phyloP scores from a whole-genome alignment of 2,329 filamentous ascomycete species.

The Colletotrichum nymphaeae region DNA sequence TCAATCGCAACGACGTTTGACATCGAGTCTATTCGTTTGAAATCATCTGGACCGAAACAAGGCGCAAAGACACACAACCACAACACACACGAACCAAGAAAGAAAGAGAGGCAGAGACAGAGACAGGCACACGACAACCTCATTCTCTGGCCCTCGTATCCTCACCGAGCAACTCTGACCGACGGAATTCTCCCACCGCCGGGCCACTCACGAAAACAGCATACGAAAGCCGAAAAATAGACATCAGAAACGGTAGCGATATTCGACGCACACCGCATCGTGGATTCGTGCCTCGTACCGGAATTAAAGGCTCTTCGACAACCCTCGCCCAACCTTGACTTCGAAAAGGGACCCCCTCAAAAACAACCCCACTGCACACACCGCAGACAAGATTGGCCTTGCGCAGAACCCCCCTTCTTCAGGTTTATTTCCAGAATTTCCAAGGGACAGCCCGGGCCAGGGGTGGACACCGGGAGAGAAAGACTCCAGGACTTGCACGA shows the following conservation, averaged over 20 bases:
- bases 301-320: constrained; percentile 22
- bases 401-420: background rate
- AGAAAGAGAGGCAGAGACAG: background rate
- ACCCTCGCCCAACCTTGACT: background rate
- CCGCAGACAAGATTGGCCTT: constrained; percentile 19
- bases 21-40: constrained; percentile 11
- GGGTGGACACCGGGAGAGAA: background rate
- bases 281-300: constrained; percentile 19
- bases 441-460: background rate
- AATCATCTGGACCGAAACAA: constrained; percentile 1
- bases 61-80: background rate
- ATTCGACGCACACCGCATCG: constrained; percentile 15
- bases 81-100: background rate
- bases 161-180: background rate
- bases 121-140: background rate
- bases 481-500: background rate
- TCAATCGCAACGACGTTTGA: constrained; percentile 21
- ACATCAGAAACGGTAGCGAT: background rate
- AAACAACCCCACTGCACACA: constrained; percentile 14
- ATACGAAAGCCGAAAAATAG: background rate
- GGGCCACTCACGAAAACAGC: background rate
- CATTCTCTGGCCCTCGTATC: background rate
- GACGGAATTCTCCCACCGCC: background rate
- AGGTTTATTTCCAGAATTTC: constrained; percentile 8
- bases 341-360: background rate